A percentile compares a stretch with the other conserved stretches of the same genome.
These are phyloP conservation scores for Sequoia sempervirens DNA, from an alignment of 75 land plant species.

Conservation along the genomic window DNA sequence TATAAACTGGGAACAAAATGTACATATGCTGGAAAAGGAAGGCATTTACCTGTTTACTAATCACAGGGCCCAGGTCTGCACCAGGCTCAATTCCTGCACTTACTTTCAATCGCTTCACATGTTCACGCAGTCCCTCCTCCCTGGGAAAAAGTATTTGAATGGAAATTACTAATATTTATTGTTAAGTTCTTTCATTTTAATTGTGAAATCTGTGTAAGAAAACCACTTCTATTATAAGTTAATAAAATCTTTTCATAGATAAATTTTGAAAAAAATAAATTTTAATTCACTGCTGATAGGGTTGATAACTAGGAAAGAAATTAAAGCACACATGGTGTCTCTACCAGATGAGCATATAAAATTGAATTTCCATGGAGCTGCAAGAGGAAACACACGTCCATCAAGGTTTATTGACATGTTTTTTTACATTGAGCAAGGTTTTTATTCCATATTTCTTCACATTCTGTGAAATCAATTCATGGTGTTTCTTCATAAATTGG, in stretches of 20 bases:
- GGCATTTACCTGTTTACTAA: conserved; percentile 75
- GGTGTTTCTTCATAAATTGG: no score
- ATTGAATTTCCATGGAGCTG: no score
- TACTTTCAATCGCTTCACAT: conserved; percentile 67
- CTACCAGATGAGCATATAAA: no score
- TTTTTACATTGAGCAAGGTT: no score
- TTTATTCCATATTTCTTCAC: no score
- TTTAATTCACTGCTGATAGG: no score
- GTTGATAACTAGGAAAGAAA: no score
- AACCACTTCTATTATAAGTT: neutral
- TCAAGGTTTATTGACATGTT: no score
- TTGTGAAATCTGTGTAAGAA: neutral
- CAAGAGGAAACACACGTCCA: no score
- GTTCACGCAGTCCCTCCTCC: conserved; percentile 63
- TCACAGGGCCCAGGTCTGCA: conserved; percentile 92
- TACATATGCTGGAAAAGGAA: neutral
- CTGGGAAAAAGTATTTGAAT: conserved; percentile 15
- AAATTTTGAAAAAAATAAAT: no score
- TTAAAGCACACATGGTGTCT: no score
- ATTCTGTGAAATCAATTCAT: no score
- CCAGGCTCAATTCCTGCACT: conserved; percentile 79
- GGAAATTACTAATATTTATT: neutral
- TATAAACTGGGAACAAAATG: neutral
- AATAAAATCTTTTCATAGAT: neutral
- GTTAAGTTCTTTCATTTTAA: neutral